Percentiles rank a stretch among this genome's conserved stretches.
Conservation (phyloP, 495 filamentous ascomycete species). For the Mytilinidion resinicola region DNA sequence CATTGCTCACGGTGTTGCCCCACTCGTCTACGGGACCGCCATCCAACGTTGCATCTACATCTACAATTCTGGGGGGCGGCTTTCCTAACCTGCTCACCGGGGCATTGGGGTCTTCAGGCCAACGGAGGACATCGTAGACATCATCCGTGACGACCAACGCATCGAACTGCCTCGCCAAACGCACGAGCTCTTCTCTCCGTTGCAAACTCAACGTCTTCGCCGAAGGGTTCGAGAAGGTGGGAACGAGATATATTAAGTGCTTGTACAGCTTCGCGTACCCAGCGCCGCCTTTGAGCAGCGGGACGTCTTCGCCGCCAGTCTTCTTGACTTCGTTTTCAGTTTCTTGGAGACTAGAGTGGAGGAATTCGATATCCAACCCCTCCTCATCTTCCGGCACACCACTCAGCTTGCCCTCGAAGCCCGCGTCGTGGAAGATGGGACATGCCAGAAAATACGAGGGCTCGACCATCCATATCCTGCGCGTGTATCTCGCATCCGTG, state of each 20-base stretch:
- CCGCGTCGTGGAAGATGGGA: conserved; percentile 7
- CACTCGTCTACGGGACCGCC: conserved; percentile 4
- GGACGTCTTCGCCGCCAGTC: background rate
- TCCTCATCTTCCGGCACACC: conserved; percentile 7
- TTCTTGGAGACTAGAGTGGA: background rate
- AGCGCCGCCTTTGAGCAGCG: background rate
- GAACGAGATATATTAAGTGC: conserved; percentile 10
- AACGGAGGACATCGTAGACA: conserved; percentile 9
- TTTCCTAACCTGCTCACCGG: background rate
- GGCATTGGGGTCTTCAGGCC: background rate
- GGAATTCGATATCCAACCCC: conserved; percentile 4
- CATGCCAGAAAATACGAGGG: conserved; percentile 8
- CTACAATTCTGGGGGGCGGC: conserved; percentile 5
- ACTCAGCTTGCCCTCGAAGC: conserved; percentile 2
- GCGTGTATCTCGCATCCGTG: conserved; percentile 6
- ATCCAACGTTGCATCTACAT: background rate
- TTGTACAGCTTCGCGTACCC: conserved; percentile 9
- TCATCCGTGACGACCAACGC: conserved; percentile 18
- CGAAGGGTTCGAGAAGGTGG: conserved; percentile 15
- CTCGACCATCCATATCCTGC: conserved; percentile 13
- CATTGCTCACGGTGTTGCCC: conserved; percentile 8
- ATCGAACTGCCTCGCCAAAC: conserved; percentile 17
- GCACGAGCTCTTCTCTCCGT: conserved; percentile 15
- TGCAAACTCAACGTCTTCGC: conserved; percentile 13
- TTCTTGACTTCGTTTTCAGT: background rate